A percentile compares a stretch with the other conserved stretches of the same genome.
phyloP scores from a whole-genome alignment of 2,329 filamentous ascomycete genomes.

The Incumbomyces lentus region DNA sequence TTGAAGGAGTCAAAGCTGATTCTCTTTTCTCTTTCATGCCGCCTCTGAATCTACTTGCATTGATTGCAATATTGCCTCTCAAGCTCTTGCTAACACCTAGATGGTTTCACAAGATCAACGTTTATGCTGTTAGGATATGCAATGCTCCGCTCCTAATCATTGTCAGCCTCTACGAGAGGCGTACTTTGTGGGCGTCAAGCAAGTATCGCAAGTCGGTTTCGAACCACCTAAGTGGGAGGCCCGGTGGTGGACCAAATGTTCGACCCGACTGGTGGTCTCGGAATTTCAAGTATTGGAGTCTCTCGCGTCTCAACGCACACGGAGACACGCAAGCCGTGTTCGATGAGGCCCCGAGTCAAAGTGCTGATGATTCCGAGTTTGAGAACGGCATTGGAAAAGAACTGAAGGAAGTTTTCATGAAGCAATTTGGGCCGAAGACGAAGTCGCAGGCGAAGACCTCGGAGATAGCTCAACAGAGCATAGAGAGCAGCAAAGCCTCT shows the following conservation, averaged over 20 bases:
- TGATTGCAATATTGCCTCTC: conserved; percentile 63
- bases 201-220: background rate
- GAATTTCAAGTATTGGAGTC: conserved; percentile 50
- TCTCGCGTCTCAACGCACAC: conserved; percentile 58
- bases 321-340: conserved; percentile 65
- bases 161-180: conserved; percentile 61
- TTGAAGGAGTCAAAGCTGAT: conserved; percentile 77
- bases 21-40: conserved; percentile 74
- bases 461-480: background rate
- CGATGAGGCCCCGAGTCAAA: conserved; percentile 29
- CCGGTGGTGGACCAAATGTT: conserved; percentile 12
- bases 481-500: background rate
- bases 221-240: conserved; percentile 15
- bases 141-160: conserved; percentile 65
- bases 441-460: background rate
- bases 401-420: conserved; percentile 1
- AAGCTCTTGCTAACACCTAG: conserved; percentile 68
- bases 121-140: conserved; percentile 60
- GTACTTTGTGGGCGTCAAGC: conserved; percentile 49
- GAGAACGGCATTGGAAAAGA: conserved; percentile 2
- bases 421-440: conserved; percentile 4
- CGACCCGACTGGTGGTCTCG: conserved; percentile 1
- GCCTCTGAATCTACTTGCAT: conserved; percentile 71
- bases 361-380: background rate
- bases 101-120: conserved; percentile 87